Percentiles rank a stretch among this genome's conserved stretches.
These are phyloP conservation scores for Delitschia confertaspora DNA, from an alignment of 495 filamentous ascomycete genomes.

Conservation along the genomic window DNA sequence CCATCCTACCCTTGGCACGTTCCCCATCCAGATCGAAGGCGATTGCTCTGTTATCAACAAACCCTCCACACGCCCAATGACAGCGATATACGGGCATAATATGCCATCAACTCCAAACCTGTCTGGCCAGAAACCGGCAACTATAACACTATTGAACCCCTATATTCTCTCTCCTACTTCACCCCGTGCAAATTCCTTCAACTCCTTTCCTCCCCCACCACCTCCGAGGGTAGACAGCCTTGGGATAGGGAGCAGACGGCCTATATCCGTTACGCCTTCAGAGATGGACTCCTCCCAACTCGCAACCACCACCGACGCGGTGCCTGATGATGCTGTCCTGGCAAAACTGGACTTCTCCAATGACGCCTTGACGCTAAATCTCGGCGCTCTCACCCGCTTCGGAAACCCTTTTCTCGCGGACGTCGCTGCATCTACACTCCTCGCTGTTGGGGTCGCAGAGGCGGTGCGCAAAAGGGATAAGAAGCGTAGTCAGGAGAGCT, in stretches of 20 bases:
- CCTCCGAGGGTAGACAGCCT: constrained; percentile 1
- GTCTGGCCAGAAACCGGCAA: constrained; percentile 8
- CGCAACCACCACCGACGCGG: constrained; percentile 34
- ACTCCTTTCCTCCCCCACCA: constrained; percentile 8
- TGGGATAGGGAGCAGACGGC: constrained; percentile 1
- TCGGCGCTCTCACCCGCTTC: constrained; percentile 39
- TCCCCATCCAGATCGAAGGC: constrained; percentile 39
- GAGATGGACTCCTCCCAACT: constrained; percentile 33
- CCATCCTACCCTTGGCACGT: constrained; percentile 51
- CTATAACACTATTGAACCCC: constrained; percentile 28
- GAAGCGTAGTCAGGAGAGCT: constrained; percentile 7
- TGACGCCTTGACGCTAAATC: constrained; percentile 41
- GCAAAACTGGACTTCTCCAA: constrained; percentile 42
- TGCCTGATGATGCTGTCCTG: constrained; percentile 39
- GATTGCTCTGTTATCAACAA: constrained; percentile 37
- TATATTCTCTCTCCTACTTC: constrained; percentile 24
- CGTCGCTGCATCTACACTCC: constrained; percentile 56
- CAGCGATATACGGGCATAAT: constrained; percentile 27
- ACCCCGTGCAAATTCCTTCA: constrained; percentile 17
- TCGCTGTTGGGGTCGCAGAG: constrained; percentile 52
- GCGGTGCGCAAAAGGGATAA: constrained; percentile 8
- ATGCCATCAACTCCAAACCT: constrained; percentile 13
- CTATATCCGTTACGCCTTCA: constrained; percentile 19
- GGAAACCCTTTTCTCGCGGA: constrained; percentile 66
- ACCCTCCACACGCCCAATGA: constrained; percentile 22